Evolutionary conservation across 495 filamentous ascomycete genomes (phyloP).

Genomic region (Neurospora hispaniola): DNA sequence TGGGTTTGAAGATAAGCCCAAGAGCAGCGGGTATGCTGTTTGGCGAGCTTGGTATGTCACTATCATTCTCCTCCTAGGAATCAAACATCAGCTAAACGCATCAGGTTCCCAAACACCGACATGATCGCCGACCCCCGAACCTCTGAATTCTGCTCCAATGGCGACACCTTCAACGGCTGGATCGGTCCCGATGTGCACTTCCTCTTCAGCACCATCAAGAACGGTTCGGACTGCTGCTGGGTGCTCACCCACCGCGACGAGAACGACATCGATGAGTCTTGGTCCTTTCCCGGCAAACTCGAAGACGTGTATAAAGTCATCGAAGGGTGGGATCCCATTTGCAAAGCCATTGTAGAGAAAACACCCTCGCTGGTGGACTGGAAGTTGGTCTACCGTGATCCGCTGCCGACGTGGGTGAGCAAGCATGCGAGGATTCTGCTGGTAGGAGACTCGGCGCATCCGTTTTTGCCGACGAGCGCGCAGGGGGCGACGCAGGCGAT

Average conservation of each 20-base stretch:
- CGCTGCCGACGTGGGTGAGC: conserved; percentile 51
- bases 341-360: conserved; percentile 46
- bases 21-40: conserved; percentile 48
- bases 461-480: conserved; percentile 51
- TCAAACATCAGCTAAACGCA: too few species aligned
- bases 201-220: conserved; percentile 49
- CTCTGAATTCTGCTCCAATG: conserved; percentile 47
- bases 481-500: conserved; percentile 58
- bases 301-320: conserved; percentile 48
- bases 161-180: conserved; percentile 52
- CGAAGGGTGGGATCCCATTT: conserved; percentile 51
- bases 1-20: conserved; percentile 49
- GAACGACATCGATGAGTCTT: conserved; percentile 50
- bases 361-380: conserved; percentile 53
- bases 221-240: conserved; percentile 54
- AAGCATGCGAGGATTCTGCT: conserved; percentile 44
- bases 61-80: too few species aligned
- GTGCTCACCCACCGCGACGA: conserved; percentile 51
- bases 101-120: conserved; percentile 44
- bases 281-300: conserved; percentile 48
- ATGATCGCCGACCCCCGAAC: conserved; percentile 50
- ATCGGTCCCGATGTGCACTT: conserved; percentile 51
- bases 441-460: conserved; percentile 54
- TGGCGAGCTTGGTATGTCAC: conserved; percentile 44
- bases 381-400: conserved; percentile 59